Conservation (phyloP, 148 eudicot species). For the Gaultheria prostrata region DNA sequence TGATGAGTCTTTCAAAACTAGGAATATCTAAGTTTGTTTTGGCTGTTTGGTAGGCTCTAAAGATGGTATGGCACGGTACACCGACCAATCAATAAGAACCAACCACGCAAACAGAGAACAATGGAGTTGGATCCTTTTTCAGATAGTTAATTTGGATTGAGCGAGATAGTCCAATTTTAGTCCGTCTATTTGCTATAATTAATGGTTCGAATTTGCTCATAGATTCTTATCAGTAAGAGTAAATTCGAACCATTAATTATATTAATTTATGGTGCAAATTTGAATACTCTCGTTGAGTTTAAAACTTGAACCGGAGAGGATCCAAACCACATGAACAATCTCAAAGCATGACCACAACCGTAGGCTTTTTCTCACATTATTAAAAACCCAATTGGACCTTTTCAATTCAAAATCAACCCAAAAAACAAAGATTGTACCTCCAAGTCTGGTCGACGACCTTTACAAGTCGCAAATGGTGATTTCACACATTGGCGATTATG, state of each 20-base stretch:
- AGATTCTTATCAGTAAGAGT: too few relatives aligned
- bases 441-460: neutral
- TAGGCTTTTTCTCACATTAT: neutral
- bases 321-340: neutral
- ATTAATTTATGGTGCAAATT: too few relatives aligned
- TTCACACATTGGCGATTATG: neutral
- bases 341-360: neutral
- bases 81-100: neutral
- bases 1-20: neutral
- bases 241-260: too few relatives aligned
- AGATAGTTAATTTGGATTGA: too few relatives aligned
- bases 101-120: neutral
- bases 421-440: neutral
- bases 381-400: neutral
- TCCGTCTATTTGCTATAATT: too few relatives aligned
- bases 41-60: neutral
- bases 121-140: too few relatives aligned
- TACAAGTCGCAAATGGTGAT: conserved; percentile 7
- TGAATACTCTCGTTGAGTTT: too few relatives aligned
- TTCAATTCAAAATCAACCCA: neutral
- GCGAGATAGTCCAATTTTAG: too few relatives aligned
- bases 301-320: too few relatives aligned
- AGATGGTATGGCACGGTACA: neutral
- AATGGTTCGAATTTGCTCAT: too few relatives aligned
- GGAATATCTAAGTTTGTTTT: neutral